Base-by-base conservation (phyloP, 2,329 filamentous ascomycete species). In the Sporothrix variecibatus region DNA sequence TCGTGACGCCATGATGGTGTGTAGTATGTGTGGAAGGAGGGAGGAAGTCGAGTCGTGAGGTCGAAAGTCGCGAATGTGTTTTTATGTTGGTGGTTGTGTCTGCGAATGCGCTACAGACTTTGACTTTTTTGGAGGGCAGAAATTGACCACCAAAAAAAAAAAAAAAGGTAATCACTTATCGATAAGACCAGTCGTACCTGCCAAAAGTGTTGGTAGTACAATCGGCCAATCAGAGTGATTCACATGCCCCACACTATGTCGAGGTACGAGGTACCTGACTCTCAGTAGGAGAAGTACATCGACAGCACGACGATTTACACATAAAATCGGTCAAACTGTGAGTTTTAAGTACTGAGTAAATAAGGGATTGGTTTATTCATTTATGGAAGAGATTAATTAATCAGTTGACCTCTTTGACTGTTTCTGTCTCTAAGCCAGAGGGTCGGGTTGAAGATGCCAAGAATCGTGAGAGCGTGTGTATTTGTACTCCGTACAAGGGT, bases 161-260 rank as follows among this genome's bases (percentile, higher is more conserved):
- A 72, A 72, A 69, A 49, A 69, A 43, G 70, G 49, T 49, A 72
- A 71, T 43, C 20, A n/a, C 40, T 72, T 72, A 75, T 75, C 73
- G 73, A 75, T 75, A 72, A 72, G 73, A 68, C 56, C 56, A 65
- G 17, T 46, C 38, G 62, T 20, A 28, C 28, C 11, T 56, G 49
- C 34, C 51, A 40, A 58, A 58, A 38, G 28, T n/a, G 62, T 12
- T n/a, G 23, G 26, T 15, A 23, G 2, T 15, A 5, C 3, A 9
- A 49, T 5, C 60, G 20, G 12, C 65, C 65, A 69, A 69, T 69
- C 6, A 53, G 2, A 23, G 46, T 4, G 8, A 34, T 12, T 5
- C 7, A 38, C 17, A 7, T 20, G 68, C 31, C 49, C 68, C 68
- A 58, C 51, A 40, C 1, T 28, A 56, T 20, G 15, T 68, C 38